Base-by-base conservation (phyloP, 177 flowering plant species). In the Telopea speciosissima region DNA sequence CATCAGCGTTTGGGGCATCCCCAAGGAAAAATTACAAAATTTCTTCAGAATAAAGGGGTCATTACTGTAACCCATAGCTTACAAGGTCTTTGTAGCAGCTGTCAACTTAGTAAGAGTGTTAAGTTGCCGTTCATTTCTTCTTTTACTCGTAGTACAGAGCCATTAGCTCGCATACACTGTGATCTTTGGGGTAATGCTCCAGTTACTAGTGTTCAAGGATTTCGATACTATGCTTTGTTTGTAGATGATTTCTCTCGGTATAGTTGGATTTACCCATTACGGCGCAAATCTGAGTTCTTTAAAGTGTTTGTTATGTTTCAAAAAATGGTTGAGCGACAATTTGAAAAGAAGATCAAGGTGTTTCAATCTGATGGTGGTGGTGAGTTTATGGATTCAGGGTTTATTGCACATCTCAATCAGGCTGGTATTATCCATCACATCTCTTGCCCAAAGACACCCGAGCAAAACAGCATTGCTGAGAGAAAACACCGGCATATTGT, bases 1-100 rank as follows among this genome's bases (percentile, higher is more conserved):
- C 75, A 73, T 66, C 22, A 10, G 17, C 36, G 65, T 8, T 65
- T 36, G 0, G 70, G 65, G 24, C 74, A 72, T 59, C 65, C 62
- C 13, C 28, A 71, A 52, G 13, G 12, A 44, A 52, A 22, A 23
- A 62, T 72, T 5, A 10, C 36, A 5, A 17, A 33, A 16, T 72
- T 24, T 65, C 19, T 72, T 33, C 26, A 40, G 2, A 23, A 19
- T 3, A 52, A 58, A 33, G 24, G 59, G 25, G 17, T 66, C 0
- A 65, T 72, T 71, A 24, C 24, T 10, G 45, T 71, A 2, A 45
- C 12, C 28, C 52, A 71, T 21, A 71, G 52, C 28, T n/a, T 64
- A 0, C 5, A 10, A 28, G 11, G 17, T 1, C 19, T 69, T 1
- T 31, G 65, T 69, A 58, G 12, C n/a, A 69, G 71, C 22, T 69